These are phyloP conservation scores for Alternaria triticina DNA, from an alignment of 2,329 filamentous ascomycete genomes.

Conservation along the genomic window DNA sequence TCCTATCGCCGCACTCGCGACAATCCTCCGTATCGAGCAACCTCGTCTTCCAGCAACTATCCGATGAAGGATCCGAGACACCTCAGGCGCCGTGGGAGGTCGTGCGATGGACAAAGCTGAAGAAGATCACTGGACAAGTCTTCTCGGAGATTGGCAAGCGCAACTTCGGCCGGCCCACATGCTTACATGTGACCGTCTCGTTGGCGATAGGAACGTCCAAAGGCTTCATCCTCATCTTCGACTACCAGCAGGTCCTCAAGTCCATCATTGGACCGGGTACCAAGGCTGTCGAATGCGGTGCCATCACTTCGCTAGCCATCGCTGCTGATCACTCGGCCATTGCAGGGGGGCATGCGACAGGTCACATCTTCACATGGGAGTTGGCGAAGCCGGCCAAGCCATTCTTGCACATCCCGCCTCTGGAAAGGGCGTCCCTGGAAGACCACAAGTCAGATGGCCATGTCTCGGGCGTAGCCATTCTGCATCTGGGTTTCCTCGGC, in stretches of 20 bases:
- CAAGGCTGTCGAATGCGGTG: conserved; percentile 89
- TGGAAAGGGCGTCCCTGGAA: conserved; percentile 70
- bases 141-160: conserved; percentile 93
- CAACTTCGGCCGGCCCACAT: conserved; percentile 91
- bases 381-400: conserved; percentile 80
- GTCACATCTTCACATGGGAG: conserved; percentile 97
- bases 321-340: conserved; percentile 94
- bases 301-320: conserved; percentile 84
- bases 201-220: conserved; percentile 94
- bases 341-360: conserved; percentile 86
- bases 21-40: conserved; percentile 80
- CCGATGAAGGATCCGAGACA: conserved; percentile 59
- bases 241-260: conserved; percentile 95
- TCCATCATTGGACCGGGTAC: conserved; percentile 92
- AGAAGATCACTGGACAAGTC: conserved; percentile 84
- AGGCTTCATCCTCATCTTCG: conserved; percentile 92
- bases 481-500: conserved; percentile 93
- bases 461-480: conserved; percentile 74
- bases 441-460: conserved; percentile 81
- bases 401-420: conserved; percentile 83
- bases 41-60: conserved; percentile 63
- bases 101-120: conserved; percentile 91
- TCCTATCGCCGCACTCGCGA: conserved; percentile 77
- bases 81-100: conserved; percentile 92
- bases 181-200: conserved; percentile 82